These are phyloP conservation scores for Suzukiozyma palmioleophila DNA, from an alignment of 1,139 yeast species.

Conservation along the genomic window DNA sequence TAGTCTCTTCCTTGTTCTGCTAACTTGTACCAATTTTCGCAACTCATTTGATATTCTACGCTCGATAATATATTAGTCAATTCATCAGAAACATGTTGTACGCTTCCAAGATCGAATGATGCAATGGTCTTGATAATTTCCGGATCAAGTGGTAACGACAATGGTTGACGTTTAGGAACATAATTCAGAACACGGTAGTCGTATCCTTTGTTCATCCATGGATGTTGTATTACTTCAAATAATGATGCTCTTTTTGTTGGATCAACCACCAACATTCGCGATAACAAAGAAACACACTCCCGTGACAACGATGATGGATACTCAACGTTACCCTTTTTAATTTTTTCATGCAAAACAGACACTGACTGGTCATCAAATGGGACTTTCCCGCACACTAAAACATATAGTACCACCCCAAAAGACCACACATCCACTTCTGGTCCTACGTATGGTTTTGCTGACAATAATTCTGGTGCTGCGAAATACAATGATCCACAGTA, in stretches of 20 bases:
- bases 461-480: conserved; percentile 95
- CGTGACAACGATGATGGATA: conserved; percentile 80
- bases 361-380: conserved; percentile 97
- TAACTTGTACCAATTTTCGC: conserved; percentile 59
- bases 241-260: conserved; percentile 77
- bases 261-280: conserved; percentile 89
- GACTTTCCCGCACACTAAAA: conserved; percentile 93
- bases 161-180: conserved; percentile 73
- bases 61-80: conserved; percentile 59
- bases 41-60: conserved; percentile 62
- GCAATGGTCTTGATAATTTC: conserved; percentile 72
- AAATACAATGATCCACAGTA: conserved; percentile 96
- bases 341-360: conserved; percentile 88
- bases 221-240: conserved; percentile 77
- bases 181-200: conserved; percentile 70
- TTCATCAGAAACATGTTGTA: conserved; percentile 52
- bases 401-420: conserved; percentile 93
- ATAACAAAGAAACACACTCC: conserved; percentile 78
- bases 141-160: conserved; percentile 68
- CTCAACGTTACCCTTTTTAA: conserved; percentile 87
- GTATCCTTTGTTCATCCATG: conserved; percentile 92
- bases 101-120: conserved; percentile 72
- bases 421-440: conserved; percentile 99
- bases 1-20: conserved; percentile 39
- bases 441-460: conserved; percentile 89